Evolutionary conservation across 192 early-diverging fungal species (phyloP).

Genomic region (Jimgerdemannia flammicorona): DNA sequence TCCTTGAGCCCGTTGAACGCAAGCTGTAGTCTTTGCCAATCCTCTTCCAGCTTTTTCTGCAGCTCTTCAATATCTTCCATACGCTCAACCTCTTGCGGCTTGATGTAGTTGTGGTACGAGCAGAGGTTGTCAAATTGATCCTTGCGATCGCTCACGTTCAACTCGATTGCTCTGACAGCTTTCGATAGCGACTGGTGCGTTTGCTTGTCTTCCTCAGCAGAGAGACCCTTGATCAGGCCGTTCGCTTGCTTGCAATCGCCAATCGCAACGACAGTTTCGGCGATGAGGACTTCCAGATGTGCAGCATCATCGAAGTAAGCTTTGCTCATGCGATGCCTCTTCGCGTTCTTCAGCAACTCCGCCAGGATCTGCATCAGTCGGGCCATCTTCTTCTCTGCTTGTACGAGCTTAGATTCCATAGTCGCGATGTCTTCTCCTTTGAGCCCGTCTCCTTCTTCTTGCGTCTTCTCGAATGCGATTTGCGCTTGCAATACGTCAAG

Average conservation of each 20-base stretch:
- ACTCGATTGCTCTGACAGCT: conserved; percentile 1
- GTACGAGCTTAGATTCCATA: not conserved
- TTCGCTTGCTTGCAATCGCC: conserved; percentile 21
- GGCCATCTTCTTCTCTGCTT: not conserved
- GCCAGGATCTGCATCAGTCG: not conserved
- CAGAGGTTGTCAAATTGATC: conserved; percentile 3
- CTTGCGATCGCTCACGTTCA: conserved; percentile 1
- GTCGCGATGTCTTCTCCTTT: not conserved
- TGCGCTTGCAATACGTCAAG: conserved; percentile 4
- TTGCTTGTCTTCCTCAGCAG: conserved; percentile 18
- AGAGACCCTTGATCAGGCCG: conserved; percentile 28
- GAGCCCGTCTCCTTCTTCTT: not conserved
- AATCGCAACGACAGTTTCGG: conserved; percentile 6
- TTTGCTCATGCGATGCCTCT: not conserved
- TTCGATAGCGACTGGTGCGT: conserved; percentile 9
- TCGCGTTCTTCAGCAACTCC: not conserved
- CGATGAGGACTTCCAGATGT: not conserved
- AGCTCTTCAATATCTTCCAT: not conserved
- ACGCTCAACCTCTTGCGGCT: conserved; percentile 14
- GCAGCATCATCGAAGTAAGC: not conserved
- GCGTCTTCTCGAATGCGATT: not conserved
- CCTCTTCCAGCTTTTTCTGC: conserved; percentile 8
- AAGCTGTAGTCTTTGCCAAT: conserved; percentile 14
- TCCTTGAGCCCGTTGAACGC: conserved; percentile 8
- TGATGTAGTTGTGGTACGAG: conserved; percentile 9